Base-by-base conservation (phyloP, 495 filamentous ascomycete genomes). In the Penicillium pulvis region DNA sequence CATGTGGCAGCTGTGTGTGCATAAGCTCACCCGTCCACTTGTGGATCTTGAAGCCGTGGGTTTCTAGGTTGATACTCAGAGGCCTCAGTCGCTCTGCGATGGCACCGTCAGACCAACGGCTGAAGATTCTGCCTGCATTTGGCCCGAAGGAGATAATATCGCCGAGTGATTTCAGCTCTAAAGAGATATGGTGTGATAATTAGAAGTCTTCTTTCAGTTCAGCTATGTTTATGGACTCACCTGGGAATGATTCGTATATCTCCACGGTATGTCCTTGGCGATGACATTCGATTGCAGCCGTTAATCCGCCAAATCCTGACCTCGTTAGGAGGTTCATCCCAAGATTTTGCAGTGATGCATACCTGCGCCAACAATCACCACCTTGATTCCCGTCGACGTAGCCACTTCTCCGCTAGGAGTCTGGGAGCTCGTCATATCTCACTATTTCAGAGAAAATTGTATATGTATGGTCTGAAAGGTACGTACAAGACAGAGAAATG, bases 141-240 rank as follows among this genome's bases (percentile, higher is more conserved):
- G 82, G 76, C 3, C 84, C 83, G 42, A 87, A 85, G 28, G 83
- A 85, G 59, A 87, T 87, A 59, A 87, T 86, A 65, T 87, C 85
- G 49, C 85, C 85, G 0, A 86, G 74, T 2, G 71, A 62, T 61
- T 85, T 85, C 50, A 86, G 78, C 57, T 81, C 76, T 64, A 16
- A 17, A 23, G 8, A 30, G 14, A 47, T 3, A 16, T 20, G 26
- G 3, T 2, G 20, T 36, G 33, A n/a, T 10, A 50, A n/a, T 16
- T 50, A 20, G 2, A 11, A 24, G 4, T 8, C 19, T 36, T 10
- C 11, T 19, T 14, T 12, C 17, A 24, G n/a, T 5, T 41, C 35
- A 36, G 10, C 20, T 20, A 3, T 7, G 6, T 17, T 39, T 41
- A 17, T 4, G 4, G 20, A 41, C 50, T 55, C 19, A 64, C 61